A percentile compares a stretch with the other conserved stretches of the same genome.
Evolutionary conservation across 345 rosid genomes (phyloP).

Genomic region (Pugionium cornutum): DNA sequence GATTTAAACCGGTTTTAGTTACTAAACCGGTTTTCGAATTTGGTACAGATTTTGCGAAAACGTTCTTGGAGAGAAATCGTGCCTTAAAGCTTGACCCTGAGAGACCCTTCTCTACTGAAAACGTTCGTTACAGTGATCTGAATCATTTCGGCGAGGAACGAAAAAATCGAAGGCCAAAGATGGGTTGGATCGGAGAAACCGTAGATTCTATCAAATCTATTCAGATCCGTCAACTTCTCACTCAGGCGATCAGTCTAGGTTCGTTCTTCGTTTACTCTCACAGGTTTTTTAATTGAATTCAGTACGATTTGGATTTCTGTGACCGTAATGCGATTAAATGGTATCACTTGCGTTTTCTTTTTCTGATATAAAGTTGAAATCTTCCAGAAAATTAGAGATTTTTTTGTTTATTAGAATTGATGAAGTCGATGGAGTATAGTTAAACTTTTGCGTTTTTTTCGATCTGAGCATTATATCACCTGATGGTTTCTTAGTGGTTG

Average conservation of each 20-base stretch:
- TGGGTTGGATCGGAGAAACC: slow-evolving; percentile 44
- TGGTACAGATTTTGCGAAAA: not conserved
- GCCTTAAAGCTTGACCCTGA: slow-evolving; percentile 24
- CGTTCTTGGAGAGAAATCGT: slow-evolving; percentile 14
- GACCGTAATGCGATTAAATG: not conserved
- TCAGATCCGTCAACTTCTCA: slow-evolving; percentile 51
- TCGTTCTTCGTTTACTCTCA: not conserved
- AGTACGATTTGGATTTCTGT: slow-evolving; percentile 5
- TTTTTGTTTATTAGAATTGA: slow-evolving; percentile 16
- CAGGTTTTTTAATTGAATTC: not conserved
- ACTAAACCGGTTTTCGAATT: slow-evolving; percentile 25
- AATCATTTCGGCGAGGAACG: slow-evolving; percentile 13
- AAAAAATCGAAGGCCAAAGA: slow-evolving; percentile 13
- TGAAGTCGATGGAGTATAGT: not conserved
- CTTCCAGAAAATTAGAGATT: not conserved
- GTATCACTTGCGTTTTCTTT: not conserved
- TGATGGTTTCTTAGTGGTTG: slow-evolving; percentile 1
- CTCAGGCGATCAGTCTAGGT: slow-evolving; percentile 62
- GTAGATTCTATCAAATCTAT: slow-evolving; percentile 50
- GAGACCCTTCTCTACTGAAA: not conserved
- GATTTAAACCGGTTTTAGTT: slow-evolving; percentile 13
- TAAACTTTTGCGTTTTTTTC: not conserved
- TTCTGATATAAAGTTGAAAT: not conserved
- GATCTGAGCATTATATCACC: not conserved
- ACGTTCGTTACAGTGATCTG: slow-evolving; percentile 33